phyloP scores from a whole-genome alignment of 306 rosid species.

The Fagus crenata region DNA sequence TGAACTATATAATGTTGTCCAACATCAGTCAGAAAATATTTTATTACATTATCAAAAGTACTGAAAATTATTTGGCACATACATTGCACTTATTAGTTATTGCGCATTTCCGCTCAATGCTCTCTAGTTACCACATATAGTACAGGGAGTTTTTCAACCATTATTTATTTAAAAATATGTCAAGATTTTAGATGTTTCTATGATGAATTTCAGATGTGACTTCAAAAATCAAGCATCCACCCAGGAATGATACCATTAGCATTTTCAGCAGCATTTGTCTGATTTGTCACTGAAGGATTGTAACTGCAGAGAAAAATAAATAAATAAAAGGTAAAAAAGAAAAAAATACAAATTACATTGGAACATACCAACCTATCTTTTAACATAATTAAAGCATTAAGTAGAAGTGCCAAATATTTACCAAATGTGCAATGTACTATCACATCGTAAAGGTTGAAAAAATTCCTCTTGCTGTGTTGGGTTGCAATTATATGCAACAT shows the following conservation, averaged over 20 bases:
- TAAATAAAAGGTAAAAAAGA: background rate
- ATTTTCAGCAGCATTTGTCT: conserved; percentile 37
- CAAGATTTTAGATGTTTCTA: too few relatives aligned
- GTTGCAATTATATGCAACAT: conserved; percentile 38
- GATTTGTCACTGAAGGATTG: conserved; percentile 27
- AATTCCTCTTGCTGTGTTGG: conserved; percentile 43
- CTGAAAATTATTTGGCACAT: too few relatives aligned
- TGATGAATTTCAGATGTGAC: background rate
- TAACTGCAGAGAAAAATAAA: conserved; percentile 32
- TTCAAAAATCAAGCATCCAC: conserved; percentile 44
- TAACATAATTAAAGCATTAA: too few relatives aligned
- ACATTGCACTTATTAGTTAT: too few relatives aligned
- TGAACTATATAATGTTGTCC: too few relatives aligned
- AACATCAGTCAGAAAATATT: too few relatives aligned
- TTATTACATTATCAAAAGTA: too few relatives aligned
- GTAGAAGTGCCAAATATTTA: conserved; percentile 18
- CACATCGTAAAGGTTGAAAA: conserved; percentile 42
- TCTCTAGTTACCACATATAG: too few relatives aligned
- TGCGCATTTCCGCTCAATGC: too few relatives aligned
- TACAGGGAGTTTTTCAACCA: too few relatives aligned
- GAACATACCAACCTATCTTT: background rate
- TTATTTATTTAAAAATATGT: too few relatives aligned
- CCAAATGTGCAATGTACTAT: conserved; percentile 53
- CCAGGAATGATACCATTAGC: conserved; percentile 37
- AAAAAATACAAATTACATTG: background rate